Base-by-base conservation (phyloP, 2,329 filamentous ascomycete species). In the Taxawa tesnikishii region DNA sequence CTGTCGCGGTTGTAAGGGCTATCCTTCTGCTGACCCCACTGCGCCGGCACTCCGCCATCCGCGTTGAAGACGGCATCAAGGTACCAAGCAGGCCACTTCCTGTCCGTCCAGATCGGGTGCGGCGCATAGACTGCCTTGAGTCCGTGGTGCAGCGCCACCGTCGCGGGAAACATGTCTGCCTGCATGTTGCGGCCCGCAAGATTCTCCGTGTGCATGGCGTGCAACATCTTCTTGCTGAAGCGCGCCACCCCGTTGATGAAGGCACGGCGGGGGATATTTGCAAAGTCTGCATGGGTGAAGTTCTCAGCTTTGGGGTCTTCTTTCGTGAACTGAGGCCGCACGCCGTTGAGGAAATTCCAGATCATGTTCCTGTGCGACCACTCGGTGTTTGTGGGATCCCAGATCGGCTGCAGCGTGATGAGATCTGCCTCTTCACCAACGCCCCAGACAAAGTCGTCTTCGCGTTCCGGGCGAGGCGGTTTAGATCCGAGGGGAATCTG, bases 151-250 rank as follows among this genome's bases (percentile, higher is more conserved):
- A 96, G 68, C 2, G 87, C 83, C 1, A 83, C 76, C 0, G 82
- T 90, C 1, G 79, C 79, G 0, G 87, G 83, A 84, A 84, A 94
- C 87, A 94, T 94, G 57, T 96, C 88, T 0, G 85, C 83, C 53
- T 93, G 93, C 63, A 90, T 92, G 42, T 83, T 82, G 56, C 92
- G 82, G 46, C 85, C 87, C 50, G 79, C 78, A 47, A 83, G 71
- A 17, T 87, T 94, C 62, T 94, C 85, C 34, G 75, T 72, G 62
- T 96, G 88, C 88, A 96, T 96, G 12, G 79, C 79, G 39, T 76
- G 64, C 10, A 96, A 68, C 29, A 94, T 73, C 28, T 75, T 75
- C 29, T 77, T 75, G 9, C 81, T 90, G 60, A 96, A 79, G 32
- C 88, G 75, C 1, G 80, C 80, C 1, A 85, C 79, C 0, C 87